phyloP scores from a whole-genome alignment of 208 protist species.

The Leptomonas pyrrhocoris region DNA sequence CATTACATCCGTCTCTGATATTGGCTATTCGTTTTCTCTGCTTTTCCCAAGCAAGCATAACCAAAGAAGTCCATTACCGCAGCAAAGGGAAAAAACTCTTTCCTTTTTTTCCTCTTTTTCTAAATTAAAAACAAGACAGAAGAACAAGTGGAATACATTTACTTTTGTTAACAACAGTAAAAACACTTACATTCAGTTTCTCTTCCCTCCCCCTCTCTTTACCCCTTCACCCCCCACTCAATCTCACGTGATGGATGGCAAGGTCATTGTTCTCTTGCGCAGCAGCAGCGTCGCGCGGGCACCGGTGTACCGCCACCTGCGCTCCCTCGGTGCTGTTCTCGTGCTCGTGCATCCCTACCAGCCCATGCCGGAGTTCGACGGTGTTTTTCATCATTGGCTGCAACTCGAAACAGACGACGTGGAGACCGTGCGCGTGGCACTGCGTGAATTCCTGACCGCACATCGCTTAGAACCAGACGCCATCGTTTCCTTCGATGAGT shows the following conservation, averaged over 20 bases:
- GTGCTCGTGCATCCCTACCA: slow-evolving; percentile 57
- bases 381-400: slow-evolving; percentile 59
- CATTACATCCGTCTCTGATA: too few species aligned
- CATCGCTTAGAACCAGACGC: slow-evolving; percentile 43
- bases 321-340: slow-evolving; percentile 40
- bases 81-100: too few species aligned
- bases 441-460: slow-evolving; percentile 34
- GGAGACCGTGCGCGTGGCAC: slow-evolving; percentile 25
- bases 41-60: too few species aligned
- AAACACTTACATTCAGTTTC: not conserved
- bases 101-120: too few species aligned
- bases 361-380: slow-evolving; percentile 40
- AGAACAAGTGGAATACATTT: not conserved
- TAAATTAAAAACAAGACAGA: too few species aligned
- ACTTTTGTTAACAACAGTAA: not conserved
- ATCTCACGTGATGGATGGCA: slow-evolving; percentile 45
- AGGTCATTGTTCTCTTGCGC: slow-evolving; percentile 68
- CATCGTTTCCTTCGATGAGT: slow-evolving; percentile 87
- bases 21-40: too few species aligned
- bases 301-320: slow-evolving; percentile 65
- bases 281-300: slow-evolving; percentile 71
- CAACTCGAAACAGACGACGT: slow-evolving; percentile 59
- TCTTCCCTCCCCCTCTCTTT: slow-evolving; percentile 1
- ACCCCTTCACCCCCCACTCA: too few species aligned
- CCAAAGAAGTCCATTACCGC: too few species aligned